Conservation (phyloP, 2,329 filamentous ascomycete species). For the Dothistroma pini region DNA sequence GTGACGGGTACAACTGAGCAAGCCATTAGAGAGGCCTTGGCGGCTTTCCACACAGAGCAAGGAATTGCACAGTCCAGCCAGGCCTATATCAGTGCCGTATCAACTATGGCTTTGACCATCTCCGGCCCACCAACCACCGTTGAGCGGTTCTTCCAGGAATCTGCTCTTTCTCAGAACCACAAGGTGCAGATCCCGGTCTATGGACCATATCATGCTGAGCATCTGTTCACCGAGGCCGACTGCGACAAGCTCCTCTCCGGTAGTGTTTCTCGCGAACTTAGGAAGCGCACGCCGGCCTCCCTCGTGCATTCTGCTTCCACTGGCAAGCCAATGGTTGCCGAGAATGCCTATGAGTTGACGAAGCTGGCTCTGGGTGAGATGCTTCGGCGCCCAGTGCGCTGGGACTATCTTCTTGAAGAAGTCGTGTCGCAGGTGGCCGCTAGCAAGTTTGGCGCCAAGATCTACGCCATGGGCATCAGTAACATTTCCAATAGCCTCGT, state of each 20-base stretch:
- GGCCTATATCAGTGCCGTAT: slow-evolving; percentile 58
- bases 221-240: slow-evolving; percentile 51
- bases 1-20: slow-evolving; percentile 55
- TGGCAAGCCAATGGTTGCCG: slow-evolving; percentile 45
- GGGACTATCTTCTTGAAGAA: slow-evolving; percentile 49
- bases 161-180: slow-evolving; percentile 48
- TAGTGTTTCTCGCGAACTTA: slow-evolving; percentile 39
- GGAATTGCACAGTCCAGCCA: slow-evolving; percentile 49
- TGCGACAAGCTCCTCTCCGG: slow-evolving; percentile 50
- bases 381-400: slow-evolving; percentile 46
- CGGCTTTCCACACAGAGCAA: slow-evolving; percentile 56
- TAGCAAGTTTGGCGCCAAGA: slow-evolving; percentile 41
- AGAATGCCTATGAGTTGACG: slow-evolving; percentile 45
- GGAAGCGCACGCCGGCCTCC: slow-evolving; percentile 41
- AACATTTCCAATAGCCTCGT: slow-evolving; percentile 55
- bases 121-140: slow-evolving; percentile 56
- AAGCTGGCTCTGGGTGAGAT: slow-evolving; percentile 45
- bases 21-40: slow-evolving; percentile 50
- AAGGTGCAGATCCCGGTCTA: slow-evolving; percentile 54
- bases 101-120: slow-evolving; percentile 57
- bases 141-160: slow-evolving; percentile 50
- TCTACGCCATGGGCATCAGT: slow-evolving; percentile 51
- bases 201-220: slow-evolving; percentile 57
- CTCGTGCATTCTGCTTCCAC: slow-evolving; percentile 47
- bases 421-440: slow-evolving; percentile 46